These are phyloP conservation scores for Xylariaceae sp. DNA, from an alignment of 2,329 filamentous ascomycete genomes.

Conservation along the genomic window DNA sequence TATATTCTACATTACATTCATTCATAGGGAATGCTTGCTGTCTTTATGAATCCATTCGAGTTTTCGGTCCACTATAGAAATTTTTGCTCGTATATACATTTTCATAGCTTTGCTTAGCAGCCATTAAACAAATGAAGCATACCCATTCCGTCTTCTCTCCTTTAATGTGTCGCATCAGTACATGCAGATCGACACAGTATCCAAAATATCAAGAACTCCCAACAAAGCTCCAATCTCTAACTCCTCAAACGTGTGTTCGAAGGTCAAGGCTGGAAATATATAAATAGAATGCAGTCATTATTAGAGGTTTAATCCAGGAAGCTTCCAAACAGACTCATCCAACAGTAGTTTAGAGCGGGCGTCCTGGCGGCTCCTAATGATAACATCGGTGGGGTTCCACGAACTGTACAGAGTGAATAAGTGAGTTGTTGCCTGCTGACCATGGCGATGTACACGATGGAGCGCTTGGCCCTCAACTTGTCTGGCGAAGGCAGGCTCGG, in stretches of 20 bases:
- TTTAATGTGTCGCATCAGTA: neutral
- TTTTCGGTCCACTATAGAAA: neutral
- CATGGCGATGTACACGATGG: conserved; percentile 7
- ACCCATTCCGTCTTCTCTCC: neutral
- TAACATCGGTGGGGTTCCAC: too few relatives aligned
- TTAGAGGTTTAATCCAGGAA: neutral
- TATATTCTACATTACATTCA: too few relatives aligned
- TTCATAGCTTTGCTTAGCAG: neutral
- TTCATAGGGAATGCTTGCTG: too few relatives aligned
- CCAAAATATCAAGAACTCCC: neutral
- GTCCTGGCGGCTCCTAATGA: too few relatives aligned
- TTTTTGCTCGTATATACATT: neutral
- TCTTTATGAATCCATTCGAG: too few relatives aligned
- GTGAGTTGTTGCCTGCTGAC: conserved; percentile 14
- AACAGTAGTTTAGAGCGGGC: neutral
- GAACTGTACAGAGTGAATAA: conserved; percentile 9
- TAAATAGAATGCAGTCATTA: neutral
- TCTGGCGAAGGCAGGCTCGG: too few relatives aligned
- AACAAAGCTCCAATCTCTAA: neutral
- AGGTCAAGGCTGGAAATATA: neutral
- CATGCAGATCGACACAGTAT: neutral
- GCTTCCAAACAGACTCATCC: conserved; percentile 5
- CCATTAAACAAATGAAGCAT: neutral
- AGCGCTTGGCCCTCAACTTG: conserved; percentile 13
- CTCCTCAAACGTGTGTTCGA: neutral